Base-by-base conservation (phyloP, 2,329 filamentous ascomycete genomes). In the Neonectria hederae region DNA sequence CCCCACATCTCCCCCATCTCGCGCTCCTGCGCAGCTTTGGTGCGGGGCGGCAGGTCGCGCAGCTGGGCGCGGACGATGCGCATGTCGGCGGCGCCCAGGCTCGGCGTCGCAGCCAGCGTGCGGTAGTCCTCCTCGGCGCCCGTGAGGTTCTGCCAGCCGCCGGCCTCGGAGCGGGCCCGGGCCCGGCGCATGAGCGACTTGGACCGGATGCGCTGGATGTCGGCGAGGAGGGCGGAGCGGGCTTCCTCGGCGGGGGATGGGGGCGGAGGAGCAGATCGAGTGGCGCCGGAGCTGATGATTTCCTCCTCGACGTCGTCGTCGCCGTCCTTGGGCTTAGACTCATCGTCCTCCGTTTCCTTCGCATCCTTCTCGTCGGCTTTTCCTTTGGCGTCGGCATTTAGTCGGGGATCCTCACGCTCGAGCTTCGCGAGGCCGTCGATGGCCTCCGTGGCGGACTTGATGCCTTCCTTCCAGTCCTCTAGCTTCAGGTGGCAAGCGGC, bases 1-100 rank as follows among this genome's bases (percentile, higher is more conserved):
- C 91, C 92, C 94, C 97, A 97, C 94, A 98, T 97, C 81, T 99
- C 95, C 3, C 87, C 90, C 87, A 96, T 93, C 80, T 99, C 96
- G 71, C 86, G 87, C 75, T 97, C 91, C 80, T 94, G 93, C 1
- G 94, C 94, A 19, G 86, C 87, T 68, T 95, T 92, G 54, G 93
- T 86, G 66, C 86, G 84, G 1, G 85, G 82, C 2, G 93, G 92
- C 42, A 98, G 79, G 22, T 83, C 81, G 14, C 83, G 79, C 63
- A 97, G 82, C 70, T 93, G 90, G 28, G 83, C 79, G 56, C 88
- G 83, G 2, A 97, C 91, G 17, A 90, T 86, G 72, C 85, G 89
- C 75, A 82, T 83, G 73, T 97, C 94, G 9, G 87, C 83, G 0
- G 83, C 73, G 0, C 88, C 85, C 2, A 97, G 82, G 1, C 69